Conservation (phyloP, 371 early-diverging fungal species). For the Mucor saturninus region DNA sequence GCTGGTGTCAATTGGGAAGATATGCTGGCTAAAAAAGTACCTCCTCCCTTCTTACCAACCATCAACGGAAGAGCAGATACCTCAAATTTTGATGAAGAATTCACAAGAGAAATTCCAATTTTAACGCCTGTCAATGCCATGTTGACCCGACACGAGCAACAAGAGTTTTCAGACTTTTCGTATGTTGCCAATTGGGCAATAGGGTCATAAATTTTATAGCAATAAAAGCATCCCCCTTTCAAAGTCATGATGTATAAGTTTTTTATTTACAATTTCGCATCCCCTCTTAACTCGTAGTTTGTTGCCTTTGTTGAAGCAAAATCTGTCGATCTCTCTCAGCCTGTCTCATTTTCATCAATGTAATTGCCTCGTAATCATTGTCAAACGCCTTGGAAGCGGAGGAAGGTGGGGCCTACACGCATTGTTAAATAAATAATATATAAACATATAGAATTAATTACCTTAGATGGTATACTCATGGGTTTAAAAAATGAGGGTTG, state of each 20-base stretch:
- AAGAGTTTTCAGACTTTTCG: constrained; percentile 87
- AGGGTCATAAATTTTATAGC: background rate
- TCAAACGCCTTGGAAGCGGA: constrained; percentile 27
- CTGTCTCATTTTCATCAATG: constrained; percentile 53
- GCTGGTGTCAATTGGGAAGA: constrained; percentile 91
- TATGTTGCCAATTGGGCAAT: constrained; percentile 89
- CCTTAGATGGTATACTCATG: constrained; percentile 33
- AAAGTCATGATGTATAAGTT: background rate
- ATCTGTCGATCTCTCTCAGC: constrained; percentile 43
- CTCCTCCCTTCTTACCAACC: constrained; percentile 87
- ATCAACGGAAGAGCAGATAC: constrained; percentile 81
- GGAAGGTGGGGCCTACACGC: background rate
- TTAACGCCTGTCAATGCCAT: constrained; percentile 87
- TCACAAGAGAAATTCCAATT: constrained; percentile 87
- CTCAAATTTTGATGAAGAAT: constrained; percentile 94
- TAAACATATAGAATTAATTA: constrained; percentile 8
- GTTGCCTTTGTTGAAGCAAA: constrained; percentile 1
- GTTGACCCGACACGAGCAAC: constrained; percentile 77
- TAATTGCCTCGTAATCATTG: constrained; percentile 52
- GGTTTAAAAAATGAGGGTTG: constrained; percentile 41
- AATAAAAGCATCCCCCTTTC: background rate
- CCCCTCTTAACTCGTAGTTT: background rate
- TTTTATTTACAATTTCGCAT: too few relatives aligned
- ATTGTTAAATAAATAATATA: background rate
- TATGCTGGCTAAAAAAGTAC: constrained; percentile 73